Evolutionary conservation across 1,284 basidiomycete genomes (phyloP).

Genomic region (Earliella scabrosa): DNA sequence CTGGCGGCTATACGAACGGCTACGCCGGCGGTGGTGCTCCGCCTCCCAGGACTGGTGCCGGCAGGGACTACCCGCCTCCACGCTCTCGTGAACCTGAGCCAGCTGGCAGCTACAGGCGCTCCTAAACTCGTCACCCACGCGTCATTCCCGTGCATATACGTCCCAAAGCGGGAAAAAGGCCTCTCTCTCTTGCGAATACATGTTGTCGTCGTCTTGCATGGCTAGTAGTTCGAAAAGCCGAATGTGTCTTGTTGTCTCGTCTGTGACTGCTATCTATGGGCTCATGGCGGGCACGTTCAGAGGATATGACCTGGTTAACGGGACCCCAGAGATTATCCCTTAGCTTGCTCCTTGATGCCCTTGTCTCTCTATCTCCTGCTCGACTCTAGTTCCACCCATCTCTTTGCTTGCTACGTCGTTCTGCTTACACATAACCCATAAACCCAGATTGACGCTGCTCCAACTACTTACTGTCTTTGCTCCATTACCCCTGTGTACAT

Average conservation of each 20-base stretch:
- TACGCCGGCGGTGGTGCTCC: conserved; percentile 47
- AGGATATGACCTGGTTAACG: background rate
- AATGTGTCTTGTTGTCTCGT: background rate
- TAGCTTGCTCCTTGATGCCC: background rate
- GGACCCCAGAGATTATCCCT: background rate
- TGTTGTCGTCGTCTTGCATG: background rate
- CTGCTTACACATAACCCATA: background rate
- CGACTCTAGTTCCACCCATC: background rate
- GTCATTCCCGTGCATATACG: background rate
- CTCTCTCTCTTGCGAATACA: background rate
- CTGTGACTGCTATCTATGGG: background rate
- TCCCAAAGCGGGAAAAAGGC: background rate
- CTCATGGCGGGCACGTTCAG: background rate
- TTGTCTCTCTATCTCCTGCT: background rate
- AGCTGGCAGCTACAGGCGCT: conserved; percentile 42
- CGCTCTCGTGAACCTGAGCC: conserved; percentile 54
- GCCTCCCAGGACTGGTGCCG: conserved; percentile 40
- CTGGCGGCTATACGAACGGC: conserved; percentile 45
- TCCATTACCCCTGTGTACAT: background rate
- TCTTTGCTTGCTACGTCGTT: background rate
- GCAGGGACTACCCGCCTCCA: conserved; percentile 63
- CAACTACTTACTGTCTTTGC: background rate
- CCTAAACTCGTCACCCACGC: conserved; percentile 24
- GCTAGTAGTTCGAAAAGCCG: conserved; percentile 1
- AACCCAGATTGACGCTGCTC: conserved; percentile 3